phyloP scores from a whole-genome alignment of 2,329 filamentous ascomycete species.

The Trichoderma oligosporum region DNA sequence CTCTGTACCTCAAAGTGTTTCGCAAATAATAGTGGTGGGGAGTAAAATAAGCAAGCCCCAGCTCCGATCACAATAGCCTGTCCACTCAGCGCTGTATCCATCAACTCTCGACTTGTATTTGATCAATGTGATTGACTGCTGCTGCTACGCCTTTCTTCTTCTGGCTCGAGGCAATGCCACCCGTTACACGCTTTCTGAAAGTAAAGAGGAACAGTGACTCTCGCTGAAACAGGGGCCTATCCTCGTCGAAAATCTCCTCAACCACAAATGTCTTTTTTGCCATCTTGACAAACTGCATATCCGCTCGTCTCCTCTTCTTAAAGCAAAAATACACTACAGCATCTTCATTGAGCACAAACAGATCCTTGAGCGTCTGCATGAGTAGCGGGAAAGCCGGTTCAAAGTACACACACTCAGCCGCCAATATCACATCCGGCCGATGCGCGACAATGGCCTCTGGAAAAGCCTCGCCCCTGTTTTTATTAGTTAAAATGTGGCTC shows the following conservation, averaged over 20 bases:
- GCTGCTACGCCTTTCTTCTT: constrained; percentile 20
- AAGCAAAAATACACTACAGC: constrained; percentile 78
- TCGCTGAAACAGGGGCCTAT: constrained; percentile 53
- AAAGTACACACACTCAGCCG: constrained; percentile 95
- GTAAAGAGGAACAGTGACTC: constrained; percentile 60
- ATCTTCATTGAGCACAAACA: constrained; percentile 68
- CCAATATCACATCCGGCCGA: constrained; percentile 78
- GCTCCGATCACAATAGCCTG: background rate
- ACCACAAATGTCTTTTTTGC: constrained; percentile 64
- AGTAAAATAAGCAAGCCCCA: background rate
- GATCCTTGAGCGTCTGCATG: constrained; percentile 68
- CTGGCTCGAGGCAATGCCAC: constrained; percentile 18
- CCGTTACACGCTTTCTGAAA: constrained; percentile 42
- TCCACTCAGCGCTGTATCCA: background rate
- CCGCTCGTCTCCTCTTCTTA: constrained; percentile 83
- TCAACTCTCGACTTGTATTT: constrained; percentile 10
- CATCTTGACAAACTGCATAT: constrained; percentile 69
- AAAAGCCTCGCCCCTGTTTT: constrained; percentile 56
- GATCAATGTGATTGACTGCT: constrained; percentile 9
- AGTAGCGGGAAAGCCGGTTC: constrained; percentile 91
- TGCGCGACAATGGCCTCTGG: constrained; percentile 49
- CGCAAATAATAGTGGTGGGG: background rate
- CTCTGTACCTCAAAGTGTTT: background rate
- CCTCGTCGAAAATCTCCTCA: constrained; percentile 59
- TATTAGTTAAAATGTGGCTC: constrained; percentile 4